phyloP scores from a whole-genome alignment of 768 basidiomycete species.

The Lentinula edodes region DNA sequence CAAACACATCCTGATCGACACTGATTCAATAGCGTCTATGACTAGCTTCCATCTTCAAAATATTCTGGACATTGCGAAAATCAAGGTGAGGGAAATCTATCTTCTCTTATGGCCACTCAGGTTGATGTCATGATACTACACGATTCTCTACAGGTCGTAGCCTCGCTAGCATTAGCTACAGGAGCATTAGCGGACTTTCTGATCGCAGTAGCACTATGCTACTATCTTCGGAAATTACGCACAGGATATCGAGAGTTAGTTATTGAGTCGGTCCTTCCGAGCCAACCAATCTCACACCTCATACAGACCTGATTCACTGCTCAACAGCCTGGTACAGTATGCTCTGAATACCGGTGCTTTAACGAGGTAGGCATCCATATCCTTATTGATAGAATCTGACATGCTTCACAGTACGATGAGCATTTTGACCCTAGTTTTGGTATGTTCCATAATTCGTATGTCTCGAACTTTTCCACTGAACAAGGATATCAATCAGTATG shows the following conservation, averaged over 20 bases:
- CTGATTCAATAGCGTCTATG: not conserved
- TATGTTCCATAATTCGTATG: not conserved
- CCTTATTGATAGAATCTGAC: not conserved
- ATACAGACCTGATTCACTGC: not conserved
- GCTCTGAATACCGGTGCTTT: not conserved
- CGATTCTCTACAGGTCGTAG: not conserved
- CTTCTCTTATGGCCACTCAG: not conserved
- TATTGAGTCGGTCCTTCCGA: not conserved
- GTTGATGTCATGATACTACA: no score
- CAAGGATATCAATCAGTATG: not conserved
- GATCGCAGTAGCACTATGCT: not conserved
- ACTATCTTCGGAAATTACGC: not conserved
- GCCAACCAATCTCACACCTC: no score
- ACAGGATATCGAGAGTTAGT: not conserved
- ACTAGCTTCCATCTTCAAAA: not conserved
- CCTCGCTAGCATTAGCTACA: not conserved
- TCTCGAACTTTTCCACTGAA: not conserved
- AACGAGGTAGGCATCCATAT: not conserved
- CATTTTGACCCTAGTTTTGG: not conserved
- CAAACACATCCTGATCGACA: no score
- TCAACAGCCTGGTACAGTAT: not conserved
- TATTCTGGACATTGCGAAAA: not conserved
- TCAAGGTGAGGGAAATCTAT: not conserved
- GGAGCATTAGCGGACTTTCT: not conserved
- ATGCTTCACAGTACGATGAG: not conserved